Percentiles rank a stretch among this genome's conserved stretches.
Evolutionary conservation across 768 basidiomycete species (phyloP).

Genomic region (Collybia sp.): DNA sequence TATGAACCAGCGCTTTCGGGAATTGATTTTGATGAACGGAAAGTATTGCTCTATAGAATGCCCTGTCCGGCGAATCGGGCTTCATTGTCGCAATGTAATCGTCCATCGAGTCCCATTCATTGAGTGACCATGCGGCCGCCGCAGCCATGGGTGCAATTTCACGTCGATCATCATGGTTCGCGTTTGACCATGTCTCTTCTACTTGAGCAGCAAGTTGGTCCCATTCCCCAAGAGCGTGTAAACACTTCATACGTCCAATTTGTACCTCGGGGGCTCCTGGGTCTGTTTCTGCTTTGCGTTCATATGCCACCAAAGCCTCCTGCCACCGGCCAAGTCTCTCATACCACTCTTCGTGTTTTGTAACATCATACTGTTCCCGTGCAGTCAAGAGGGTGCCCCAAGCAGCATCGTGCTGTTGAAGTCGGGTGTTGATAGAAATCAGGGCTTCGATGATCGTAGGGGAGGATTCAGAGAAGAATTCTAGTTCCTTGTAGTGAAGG

Average conservation of each 20-base stretch:
- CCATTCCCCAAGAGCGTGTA: slow-evolving; percentile 98
- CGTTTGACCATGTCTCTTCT: slow-evolving; percentile 82
- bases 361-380: slow-evolving; percentile 83
- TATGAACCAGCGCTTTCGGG: slow-evolving; percentile 82
- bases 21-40: slow-evolving; percentile 97
- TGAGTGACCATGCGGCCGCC: slow-evolving; percentile 93
- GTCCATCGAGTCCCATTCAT: slow-evolving; percentile 99
- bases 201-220: slow-evolving; percentile 84
- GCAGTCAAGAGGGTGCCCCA: slow-evolving; percentile 94
- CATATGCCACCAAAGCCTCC: slow-evolving; percentile 84
- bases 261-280: slow-evolving; percentile 73
- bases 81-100: slow-evolving; percentile 94
- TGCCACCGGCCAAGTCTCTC: slow-evolving; percentile 96
- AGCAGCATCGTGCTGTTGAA: slow-evolving; percentile 97
- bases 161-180: slow-evolving; percentile 76
- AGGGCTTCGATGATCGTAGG: slow-evolving; percentile 89
- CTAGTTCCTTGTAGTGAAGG: slow-evolving; percentile 96
- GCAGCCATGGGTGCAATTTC: slow-evolving; percentile 97
- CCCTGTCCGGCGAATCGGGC: slow-evolving; percentile 85
- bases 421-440: slow-evolving; percentile 92
- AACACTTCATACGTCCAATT: slow-evolving; percentile 90
- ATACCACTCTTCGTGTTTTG: slow-evolving; percentile 97
- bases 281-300: slow-evolving; percentile 71
- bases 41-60: slow-evolving; percentile 94
- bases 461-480: slow-evolving; percentile 91